Evolutionary conservation across 495 filamentous ascomycete genomes (phyloP).

Genomic region (Aeminium ludgeri): DNA sequence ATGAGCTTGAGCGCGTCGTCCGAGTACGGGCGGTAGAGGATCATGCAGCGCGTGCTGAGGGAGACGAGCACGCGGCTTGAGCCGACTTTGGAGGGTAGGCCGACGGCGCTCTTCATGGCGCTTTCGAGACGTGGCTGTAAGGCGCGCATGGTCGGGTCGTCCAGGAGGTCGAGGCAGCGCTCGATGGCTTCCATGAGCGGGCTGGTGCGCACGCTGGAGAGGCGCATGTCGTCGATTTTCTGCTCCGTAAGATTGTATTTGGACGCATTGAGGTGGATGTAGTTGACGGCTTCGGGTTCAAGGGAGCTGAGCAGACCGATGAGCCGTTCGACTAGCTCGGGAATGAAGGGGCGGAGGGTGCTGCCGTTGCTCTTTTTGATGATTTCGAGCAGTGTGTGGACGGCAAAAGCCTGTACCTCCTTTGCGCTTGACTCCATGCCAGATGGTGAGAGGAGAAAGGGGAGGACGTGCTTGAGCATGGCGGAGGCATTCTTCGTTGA

Average conservation of each 20-base stretch:
- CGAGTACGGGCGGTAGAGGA: slow-evolving; percentile 59
- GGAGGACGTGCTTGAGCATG: slow-evolving; percentile 69
- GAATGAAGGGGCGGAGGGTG: slow-evolving; percentile 59
- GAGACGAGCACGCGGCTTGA: slow-evolving; percentile 72
- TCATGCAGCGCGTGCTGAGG: slow-evolving; percentile 60
- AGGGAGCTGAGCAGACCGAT: slow-evolving; percentile 67
- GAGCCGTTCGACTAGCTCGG: slow-evolving; percentile 63
- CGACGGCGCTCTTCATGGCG: slow-evolving; percentile 69
- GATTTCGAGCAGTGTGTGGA: slow-evolving; percentile 65
- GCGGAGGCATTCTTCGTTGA: slow-evolving; percentile 49
- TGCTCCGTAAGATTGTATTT: slow-evolving; percentile 74
- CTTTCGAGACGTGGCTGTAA: slow-evolving; percentile 55
- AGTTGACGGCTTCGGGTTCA: slow-evolving; percentile 76
- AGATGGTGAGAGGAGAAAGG: slow-evolving; percentile 76
- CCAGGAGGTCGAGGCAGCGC: slow-evolving; percentile 69
- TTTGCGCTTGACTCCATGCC: slow-evolving; percentile 74
- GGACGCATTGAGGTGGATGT: slow-evolving; percentile 72
- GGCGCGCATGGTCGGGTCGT: slow-evolving; percentile 54
- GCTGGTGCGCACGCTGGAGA: slow-evolving; percentile 62
- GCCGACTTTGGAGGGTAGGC: slow-evolving; percentile 83
- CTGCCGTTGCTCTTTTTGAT: slow-evolving; percentile 64
- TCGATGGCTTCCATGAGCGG: slow-evolving; percentile 91
- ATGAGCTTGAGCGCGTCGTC: slow-evolving; percentile 60
- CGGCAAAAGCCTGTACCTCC: slow-evolving; percentile 52
- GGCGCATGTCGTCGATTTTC: slow-evolving; percentile 67